A percentile compares a stretch with the other conserved stretches of the same genome.
phyloP scores from a whole-genome alignment of 1,284 basidiomycete species.

The Phylloporus sp. region DNA sequence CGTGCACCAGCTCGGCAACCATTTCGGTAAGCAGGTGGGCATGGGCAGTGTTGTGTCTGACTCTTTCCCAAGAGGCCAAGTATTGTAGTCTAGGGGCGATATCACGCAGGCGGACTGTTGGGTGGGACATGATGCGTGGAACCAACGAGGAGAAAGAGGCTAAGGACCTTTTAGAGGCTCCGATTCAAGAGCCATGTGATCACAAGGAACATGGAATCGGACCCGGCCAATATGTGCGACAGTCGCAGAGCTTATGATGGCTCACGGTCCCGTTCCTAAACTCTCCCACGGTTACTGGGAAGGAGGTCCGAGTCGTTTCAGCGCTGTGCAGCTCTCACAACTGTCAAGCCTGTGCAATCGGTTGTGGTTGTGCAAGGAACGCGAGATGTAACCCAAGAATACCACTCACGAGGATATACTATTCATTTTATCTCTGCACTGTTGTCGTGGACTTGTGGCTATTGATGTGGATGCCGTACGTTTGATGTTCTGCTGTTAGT shows the following conservation, averaged over 20 bases:
- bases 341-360: not conserved
- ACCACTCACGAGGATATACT: not conserved
- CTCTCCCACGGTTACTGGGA: not conserved
- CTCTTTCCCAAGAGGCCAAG: conserved; percentile 60
- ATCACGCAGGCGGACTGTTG: conserved; percentile 50
- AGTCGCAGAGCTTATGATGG: conserved; percentile 7
- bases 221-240: not conserved
- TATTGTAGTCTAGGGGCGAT: conserved; percentile 48
- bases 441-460: not conserved
- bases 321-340: not conserved
- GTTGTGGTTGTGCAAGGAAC: not conserved
- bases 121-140: conserved; percentile 27
- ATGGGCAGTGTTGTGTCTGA: conserved; percentile 57
- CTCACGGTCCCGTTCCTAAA: not conserved
- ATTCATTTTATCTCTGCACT: not conserved
- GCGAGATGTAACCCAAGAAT: not conserved
- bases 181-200: not conserved
- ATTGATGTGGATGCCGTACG: not conserved
- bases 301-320: not conserved
- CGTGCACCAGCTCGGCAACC: conserved; percentile 65
- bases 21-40: conserved; percentile 57
- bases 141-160: not conserved
- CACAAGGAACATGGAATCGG: not conserved
- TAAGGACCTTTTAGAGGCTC: conserved; percentile 22
- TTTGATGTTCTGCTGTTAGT: not conserved